Base-by-base conservation (phyloP, 192 early-diverging fungal genomes). In the Rhizophagus prolifer region DNA sequence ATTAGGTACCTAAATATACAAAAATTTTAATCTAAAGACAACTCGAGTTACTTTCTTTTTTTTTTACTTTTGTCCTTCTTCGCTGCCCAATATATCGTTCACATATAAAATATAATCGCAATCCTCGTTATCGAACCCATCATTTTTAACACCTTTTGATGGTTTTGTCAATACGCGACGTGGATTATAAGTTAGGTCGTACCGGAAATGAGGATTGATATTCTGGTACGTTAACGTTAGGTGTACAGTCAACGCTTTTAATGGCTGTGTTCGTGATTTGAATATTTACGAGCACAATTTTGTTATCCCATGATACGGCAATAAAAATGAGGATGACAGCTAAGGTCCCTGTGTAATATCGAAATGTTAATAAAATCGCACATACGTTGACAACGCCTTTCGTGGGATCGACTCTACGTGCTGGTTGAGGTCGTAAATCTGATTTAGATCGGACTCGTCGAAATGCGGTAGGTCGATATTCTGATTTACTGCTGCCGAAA, bases 61-160 rank as follows among this genome's bases (percentile, higher is more conserved):
- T 44, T 3, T 82, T 79, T 86, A 94, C 93, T 95, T 90, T 72
- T 94, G 92, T 9, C 94, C 93, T 41, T 95, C 93, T 74, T 92
- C 91, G 30, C 87, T 88, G n/a, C 96, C 96, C n/a, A 99, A 83
- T 16, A 97, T 91, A 79, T 99, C 97, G 80, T 96, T 97, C 70
- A 97, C 96, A 81, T 95, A 95, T 41, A 99, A 87, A 72, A 99
- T 95, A 81, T 97, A 99, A 81, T 99, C 97, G 75, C 85, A 93
- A 80, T 98, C 95, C 79, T 93, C 92, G 82, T 99, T 99, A 80
- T 99, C 97, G 77, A 88, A 91, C 10, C 95, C 96, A 69, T 96
- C 92, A 79, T 98, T 99, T 77, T 91, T 89, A 23, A 88, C 86
- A 4, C 93, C 92, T 74, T 98, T 95, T 26, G 92, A 93, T 0